phyloP scores from a whole-genome alignment of 331 rosid genomes.

The Malus hybrid region DNA sequence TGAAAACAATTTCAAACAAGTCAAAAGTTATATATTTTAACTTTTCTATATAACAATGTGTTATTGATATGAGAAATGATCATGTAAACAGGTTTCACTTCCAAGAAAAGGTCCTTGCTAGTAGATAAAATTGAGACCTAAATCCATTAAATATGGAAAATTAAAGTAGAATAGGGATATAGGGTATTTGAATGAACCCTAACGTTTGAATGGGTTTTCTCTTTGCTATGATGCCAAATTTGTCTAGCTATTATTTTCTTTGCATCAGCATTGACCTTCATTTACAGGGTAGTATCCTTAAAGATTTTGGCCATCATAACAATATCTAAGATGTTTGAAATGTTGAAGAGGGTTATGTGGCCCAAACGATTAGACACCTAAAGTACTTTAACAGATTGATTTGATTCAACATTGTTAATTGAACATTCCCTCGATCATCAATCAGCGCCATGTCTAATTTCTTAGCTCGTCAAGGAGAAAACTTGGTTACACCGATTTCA shows the following conservation, averaged over 20 bases:
- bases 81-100: no score
- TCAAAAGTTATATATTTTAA: no score
- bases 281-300: not conserved
- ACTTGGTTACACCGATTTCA: no score
- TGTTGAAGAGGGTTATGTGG: slow-evolving; percentile 7
- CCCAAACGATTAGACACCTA: slow-evolving; percentile 7
- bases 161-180: no score
- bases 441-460: not conserved
- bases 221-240: no score
- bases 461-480: not conserved
- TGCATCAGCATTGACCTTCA: slow-evolving; percentile 6
- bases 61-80: no score
- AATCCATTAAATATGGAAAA: not conserved
- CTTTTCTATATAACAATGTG: no score
- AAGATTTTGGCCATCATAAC: slow-evolving; percentile 30
- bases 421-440: not conserved
- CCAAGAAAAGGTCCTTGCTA: no score
- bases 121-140: not conserved
- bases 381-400: not conserved
- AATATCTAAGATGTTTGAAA: slow-evolving; percentile 20
- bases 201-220: no score
- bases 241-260: no score
- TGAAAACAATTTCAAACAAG: no score
- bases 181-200: no score
- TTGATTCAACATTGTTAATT: not conserved